phyloP scores from a whole-genome alignment of 83 land plant genomes.

The Picea mariana region DNA sequence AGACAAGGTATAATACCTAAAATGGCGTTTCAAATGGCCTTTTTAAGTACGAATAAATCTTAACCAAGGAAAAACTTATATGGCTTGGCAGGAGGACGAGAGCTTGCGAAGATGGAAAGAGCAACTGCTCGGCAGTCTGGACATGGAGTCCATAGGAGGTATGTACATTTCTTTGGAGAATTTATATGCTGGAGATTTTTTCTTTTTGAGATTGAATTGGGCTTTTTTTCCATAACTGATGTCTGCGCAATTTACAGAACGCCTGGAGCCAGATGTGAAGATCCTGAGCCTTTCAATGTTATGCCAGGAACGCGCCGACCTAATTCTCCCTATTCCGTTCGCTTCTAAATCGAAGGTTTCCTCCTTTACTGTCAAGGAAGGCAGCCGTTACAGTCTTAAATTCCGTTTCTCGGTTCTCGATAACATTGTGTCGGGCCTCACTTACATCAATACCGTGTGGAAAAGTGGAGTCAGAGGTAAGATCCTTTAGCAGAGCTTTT shows the following conservation, averaged over 20 bases:
- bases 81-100: background rate
- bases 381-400: constrained; percentile 40
- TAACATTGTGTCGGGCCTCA: constrained; percentile 34
- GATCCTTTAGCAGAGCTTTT: too few relatives aligned
- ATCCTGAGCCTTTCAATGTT: constrained; percentile 26
- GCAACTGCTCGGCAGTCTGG: background rate
- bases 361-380: constrained; percentile 51
- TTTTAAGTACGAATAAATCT: background rate
- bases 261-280: constrained; percentile 39
- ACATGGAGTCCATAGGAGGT: background rate
- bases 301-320: constrained; percentile 31
- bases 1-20: constrained; percentile 46
- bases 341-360: constrained; percentile 23
- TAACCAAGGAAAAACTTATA: too few relatives aligned
- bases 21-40: too few relatives aligned
- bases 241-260: constrained; percentile 20
- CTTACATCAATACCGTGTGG: too few relatives aligned
- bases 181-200: too few relatives aligned
- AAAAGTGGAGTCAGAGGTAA: too few relatives aligned
- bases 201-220: too few relatives aligned
- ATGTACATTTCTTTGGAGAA: background rate
- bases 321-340: constrained; percentile 31
- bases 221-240: too few relatives aligned
- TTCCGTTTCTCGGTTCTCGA: constrained; percentile 28
- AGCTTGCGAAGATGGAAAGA: background rate